Percentiles rank a stretch among this genome's conserved stretches.
phyloP scores from a whole-genome alignment of 2,329 filamentous ascomycete genomes.

The Fusarium decemcellulare region DNA sequence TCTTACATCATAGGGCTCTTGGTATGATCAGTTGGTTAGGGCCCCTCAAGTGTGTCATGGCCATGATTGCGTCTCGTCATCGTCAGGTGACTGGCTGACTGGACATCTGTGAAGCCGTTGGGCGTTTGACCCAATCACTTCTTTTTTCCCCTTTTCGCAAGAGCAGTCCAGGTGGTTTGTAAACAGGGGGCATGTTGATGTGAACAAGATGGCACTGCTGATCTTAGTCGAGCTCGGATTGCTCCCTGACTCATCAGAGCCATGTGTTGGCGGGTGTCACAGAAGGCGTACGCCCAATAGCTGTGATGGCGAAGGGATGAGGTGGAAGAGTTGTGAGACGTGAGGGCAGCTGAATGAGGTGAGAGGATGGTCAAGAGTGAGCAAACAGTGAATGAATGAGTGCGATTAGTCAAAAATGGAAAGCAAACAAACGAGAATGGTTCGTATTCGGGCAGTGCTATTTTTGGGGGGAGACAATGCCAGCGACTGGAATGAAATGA shows the following conservation, averaged over 20 bases:
- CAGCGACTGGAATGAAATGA: slow-evolving; percentile 1
- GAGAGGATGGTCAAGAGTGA: not conserved
- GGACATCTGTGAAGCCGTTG: no score
- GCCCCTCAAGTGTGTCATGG: slow-evolving; percentile 3
- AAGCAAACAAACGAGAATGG: slow-evolving; percentile 3
- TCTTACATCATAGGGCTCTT: slow-evolving; percentile 24
- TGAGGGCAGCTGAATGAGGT: not conserved
- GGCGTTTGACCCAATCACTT: no score
- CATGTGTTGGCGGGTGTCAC: not conserved
- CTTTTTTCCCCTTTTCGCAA: no score
- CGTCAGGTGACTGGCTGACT: slow-evolving; percentile 19
- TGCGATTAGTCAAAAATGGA: not conserved
- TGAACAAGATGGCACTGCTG: not conserved
- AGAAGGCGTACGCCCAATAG: not conserved
- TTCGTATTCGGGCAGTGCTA: slow-evolving; percentile 1
- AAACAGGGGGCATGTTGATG: no score
- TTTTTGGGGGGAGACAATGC: slow-evolving; percentile 1
- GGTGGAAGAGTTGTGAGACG: slow-evolving; percentile 1
- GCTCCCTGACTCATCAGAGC: slow-evolving; percentile 3
- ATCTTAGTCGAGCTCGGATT: not conserved
- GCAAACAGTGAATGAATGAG: not conserved
- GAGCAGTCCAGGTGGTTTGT: no score
- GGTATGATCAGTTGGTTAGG: not conserved
- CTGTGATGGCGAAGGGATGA: not conserved
- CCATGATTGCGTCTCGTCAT: slow-evolving; percentile 18